Base-by-base conservation (phyloP, 805 yeast genomes). In the Wickerhamiella galacta region DNA sequence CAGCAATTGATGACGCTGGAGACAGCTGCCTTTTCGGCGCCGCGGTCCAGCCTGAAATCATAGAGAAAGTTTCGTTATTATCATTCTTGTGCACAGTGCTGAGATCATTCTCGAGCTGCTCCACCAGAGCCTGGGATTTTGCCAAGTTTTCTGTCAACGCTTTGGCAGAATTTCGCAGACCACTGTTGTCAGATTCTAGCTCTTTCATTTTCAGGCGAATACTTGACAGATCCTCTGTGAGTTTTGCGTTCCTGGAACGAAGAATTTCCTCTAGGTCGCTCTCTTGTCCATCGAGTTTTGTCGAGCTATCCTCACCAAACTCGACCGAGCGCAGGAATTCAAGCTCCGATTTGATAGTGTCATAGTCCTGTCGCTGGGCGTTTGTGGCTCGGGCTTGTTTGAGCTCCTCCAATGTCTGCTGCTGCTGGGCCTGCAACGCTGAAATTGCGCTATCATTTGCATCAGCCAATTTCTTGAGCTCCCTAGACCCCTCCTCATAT, bases 81-180 rank as follows among this genome's bases (percentile, higher is more conserved):
- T 42, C 44, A 15, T 32, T 28, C 21, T 31, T 33, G 17, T 43
- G 37, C 32, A 46, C 9, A 1, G 41, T 33, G 15, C 38, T 65
- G 39, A 87, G 51, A 48, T 87, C 96, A 18, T 64, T 58, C 51
- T 90, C 96, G 31, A 90, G 60, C 48, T 70, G 71, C 14, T 56
- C 51, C 45, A 77, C 80, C 33, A 70, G 51, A 17, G 53, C 44
- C 23, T 60, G 60, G 23, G 72, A 47, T 19, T 55, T 51, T 3
- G 49, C 55, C 10, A 72, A 30, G n/a, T 39, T 36, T 4, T 32
- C 37, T 16, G 31, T 31, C 8, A 39, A 23, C 5, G 23, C 28
- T n/a, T 22, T 18, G 10, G 32, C 22, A 16, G 25, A 27, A 11
- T 43, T 45, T 14, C 29, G 28, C 25, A 42, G 67, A 61, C 44